These are phyloP conservation scores for Toxicodendron radicans DNA, from an alignment of 345 rosid genomes.

Conservation along the genomic window DNA sequence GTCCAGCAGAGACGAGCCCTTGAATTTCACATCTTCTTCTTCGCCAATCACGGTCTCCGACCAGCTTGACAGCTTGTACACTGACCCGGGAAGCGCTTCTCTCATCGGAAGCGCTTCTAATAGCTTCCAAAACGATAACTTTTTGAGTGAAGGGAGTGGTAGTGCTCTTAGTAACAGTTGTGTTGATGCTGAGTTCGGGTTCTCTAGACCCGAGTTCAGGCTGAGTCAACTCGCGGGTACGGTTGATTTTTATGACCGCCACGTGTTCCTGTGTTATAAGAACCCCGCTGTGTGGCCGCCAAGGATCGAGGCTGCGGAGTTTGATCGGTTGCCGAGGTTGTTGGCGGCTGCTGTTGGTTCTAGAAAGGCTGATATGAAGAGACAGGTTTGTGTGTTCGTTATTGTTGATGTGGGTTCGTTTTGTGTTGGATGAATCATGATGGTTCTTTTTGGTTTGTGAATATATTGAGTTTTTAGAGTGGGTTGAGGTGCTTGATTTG, in stretches of 20 bases:
- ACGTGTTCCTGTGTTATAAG: constrained; percentile 90
- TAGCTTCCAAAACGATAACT: constrained; percentile 78
- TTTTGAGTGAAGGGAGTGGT: constrained; percentile 41
- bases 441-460: not conserved
- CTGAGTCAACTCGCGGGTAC: constrained; percentile 64
- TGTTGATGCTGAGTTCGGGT: constrained; percentile 71
- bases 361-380: constrained; percentile 62
- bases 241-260: constrained; percentile 84
- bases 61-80: constrained; percentile 51
- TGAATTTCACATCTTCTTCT: constrained; percentile 60
- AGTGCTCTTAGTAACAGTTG: constrained; percentile 11
- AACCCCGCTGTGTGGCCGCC: constrained; percentile 95
- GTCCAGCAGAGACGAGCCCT: constrained; percentile 66
- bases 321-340: constrained; percentile 96
- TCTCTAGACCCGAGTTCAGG: constrained; percentile 77
- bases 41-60: constrained; percentile 63
- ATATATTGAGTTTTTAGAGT: not conserved
- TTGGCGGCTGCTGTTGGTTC: constrained; percentile 78
- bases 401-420: not conserved
- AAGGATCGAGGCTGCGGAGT: constrained; percentile 97
- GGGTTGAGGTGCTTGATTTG: not conserved
- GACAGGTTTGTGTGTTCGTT: constrained; percentile 42
- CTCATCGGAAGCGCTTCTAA: constrained; percentile 66
- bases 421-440: constrained; percentile 4
- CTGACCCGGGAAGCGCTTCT: constrained; percentile 46